These are phyloP conservation scores for Plantago rigida DNA, from an alignment of 305 asterid genomes.

Conservation along the genomic window DNA sequence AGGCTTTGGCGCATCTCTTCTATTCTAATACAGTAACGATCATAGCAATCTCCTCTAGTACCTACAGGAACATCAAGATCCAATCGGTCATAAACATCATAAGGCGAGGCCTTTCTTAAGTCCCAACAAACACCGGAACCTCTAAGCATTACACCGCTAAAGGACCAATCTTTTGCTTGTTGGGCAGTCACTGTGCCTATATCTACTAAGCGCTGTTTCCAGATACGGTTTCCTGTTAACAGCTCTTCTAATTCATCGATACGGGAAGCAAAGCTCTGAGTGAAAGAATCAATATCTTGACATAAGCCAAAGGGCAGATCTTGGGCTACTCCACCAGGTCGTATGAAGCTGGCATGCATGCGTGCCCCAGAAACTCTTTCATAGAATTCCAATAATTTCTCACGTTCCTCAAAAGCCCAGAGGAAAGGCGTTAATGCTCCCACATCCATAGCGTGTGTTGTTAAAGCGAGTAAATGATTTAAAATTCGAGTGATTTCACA, in stretches of 20 bases:
- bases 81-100: constrained; percentile 5
- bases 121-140: constrained; percentile 2
- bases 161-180: not conserved
- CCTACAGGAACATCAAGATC: not conserved
- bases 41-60: not conserved
- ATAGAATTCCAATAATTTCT: constrained; percentile 4
- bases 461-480: constrained; percentile 24
- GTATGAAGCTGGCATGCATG: too few species aligned
- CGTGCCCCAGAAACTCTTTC: too few species aligned
- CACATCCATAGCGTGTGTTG: constrained; percentile 23
- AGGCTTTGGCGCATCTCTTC: too few species aligned
- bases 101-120: not conserved
- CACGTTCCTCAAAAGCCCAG: constrained; percentile 16
- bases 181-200: not conserved
- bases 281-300: too few species aligned
- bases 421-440: constrained; percentile 17
- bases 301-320: too few species aligned
- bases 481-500: not conserved
- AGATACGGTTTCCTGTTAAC: not conserved
- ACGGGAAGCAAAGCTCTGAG: too few species aligned
- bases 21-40: too few species aligned
- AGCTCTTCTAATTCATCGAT: too few species aligned
- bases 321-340: too few species aligned
- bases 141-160: not conserved
- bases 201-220: not conserved